Percentiles rank a stretch among this genome's conserved stretches.
Evolutionary conservation across 495 filamentous ascomycete species (phyloP).

Genomic region (Penicillium lagena): DNA sequence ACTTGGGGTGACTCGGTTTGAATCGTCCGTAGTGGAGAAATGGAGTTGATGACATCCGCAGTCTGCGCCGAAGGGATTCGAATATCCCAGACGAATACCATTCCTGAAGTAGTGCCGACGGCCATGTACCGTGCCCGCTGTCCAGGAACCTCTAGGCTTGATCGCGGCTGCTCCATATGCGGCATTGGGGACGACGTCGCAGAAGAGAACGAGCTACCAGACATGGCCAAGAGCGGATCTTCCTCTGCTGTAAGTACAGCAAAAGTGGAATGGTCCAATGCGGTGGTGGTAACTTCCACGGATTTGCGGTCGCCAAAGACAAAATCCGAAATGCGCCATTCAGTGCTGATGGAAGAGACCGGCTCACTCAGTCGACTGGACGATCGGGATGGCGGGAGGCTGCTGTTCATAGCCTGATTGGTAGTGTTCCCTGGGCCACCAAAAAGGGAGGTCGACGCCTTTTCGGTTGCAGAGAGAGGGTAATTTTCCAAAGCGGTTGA

Average conservation of each 20-base stretch:
- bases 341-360: conserved; percentile 16
- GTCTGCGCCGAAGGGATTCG: conserved; percentile 52
- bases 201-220: conserved; percentile 51
- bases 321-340: conserved; percentile 60
- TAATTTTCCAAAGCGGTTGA: conserved; percentile 3
- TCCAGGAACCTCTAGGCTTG: conserved; percentile 61
- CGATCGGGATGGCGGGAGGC: conserved; percentile 21
- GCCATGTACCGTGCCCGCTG: conserved; percentile 77
- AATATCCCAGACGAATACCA: conserved; percentile 78
- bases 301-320: conserved; percentile 44
- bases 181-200: conserved; percentile 49
- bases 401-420: conserved; percentile 2
- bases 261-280: conserved; percentile 70
- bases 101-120: conserved; percentile 72
- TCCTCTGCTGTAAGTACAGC: conserved; percentile 66
- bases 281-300: conserved; percentile 59
- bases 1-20: conserved; percentile 89
- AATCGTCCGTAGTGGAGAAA: conserved; percentile 69
- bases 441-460: conserved; percentile 25
- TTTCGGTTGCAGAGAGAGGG: not conserved
- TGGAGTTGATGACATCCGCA: conserved; percentile 42
- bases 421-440: conserved; percentile 20
- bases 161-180: conserved; percentile 38
- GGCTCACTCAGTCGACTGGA: conserved; percentile 14
- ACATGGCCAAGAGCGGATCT: conserved; percentile 60